Conservation (phyloP, 2,329 filamentous ascomycete genomes). For the Ploettnerulaceae sp. region DNA sequence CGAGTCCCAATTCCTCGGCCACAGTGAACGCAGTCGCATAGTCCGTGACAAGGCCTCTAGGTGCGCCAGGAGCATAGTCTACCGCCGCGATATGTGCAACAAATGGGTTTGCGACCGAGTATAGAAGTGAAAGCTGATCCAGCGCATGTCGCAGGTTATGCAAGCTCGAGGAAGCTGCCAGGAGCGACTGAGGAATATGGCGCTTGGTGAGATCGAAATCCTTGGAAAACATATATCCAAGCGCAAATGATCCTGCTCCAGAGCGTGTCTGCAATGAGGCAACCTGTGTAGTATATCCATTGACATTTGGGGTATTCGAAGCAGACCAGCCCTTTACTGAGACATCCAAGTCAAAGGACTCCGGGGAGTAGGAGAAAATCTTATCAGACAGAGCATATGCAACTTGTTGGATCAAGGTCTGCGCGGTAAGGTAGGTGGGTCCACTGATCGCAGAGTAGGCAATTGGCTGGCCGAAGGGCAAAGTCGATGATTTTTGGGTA, state of each 20-base stretch:
- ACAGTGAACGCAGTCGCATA: slow-evolving; percentile 76
- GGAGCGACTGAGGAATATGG: slow-evolving; percentile 82
- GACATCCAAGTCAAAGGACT: slow-evolving; percentile 84
- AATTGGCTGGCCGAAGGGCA: slow-evolving; percentile 54
- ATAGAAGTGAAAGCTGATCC: slow-evolving; percentile 87
- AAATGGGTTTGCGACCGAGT: slow-evolving; percentile 87
- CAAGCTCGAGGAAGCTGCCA: slow-evolving; percentile 81
- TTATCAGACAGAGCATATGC: slow-evolving; percentile 94
- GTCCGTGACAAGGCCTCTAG: slow-evolving; percentile 73
- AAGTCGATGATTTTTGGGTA: slow-evolving; percentile 42
- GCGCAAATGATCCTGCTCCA: slow-evolving; percentile 83
- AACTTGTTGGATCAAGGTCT: slow-evolving; percentile 91
- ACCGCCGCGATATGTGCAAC: slow-evolving; percentile 88
- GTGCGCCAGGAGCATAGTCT: slow-evolving; percentile 66
- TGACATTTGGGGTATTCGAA: slow-evolving; percentile 68
- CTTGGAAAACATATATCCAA: slow-evolving; percentile 96
- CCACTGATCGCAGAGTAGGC: slow-evolving; percentile 64
- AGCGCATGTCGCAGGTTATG: slow-evolving; percentile 75
- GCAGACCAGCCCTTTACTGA: slow-evolving; percentile 75
- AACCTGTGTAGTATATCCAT: slow-evolving; percentile 74
- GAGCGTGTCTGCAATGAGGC: slow-evolving; percentile 79
- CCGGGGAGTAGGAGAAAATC: slow-evolving; percentile 93
- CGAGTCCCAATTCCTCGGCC: slow-evolving; percentile 86
- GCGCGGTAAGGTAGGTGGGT: slow-evolving; percentile 87
- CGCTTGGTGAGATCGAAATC: slow-evolving; percentile 92